Evolutionary conservation across 257 asterid species (phyloP).

Genomic region (Fraxinus cuspidata): DNA sequence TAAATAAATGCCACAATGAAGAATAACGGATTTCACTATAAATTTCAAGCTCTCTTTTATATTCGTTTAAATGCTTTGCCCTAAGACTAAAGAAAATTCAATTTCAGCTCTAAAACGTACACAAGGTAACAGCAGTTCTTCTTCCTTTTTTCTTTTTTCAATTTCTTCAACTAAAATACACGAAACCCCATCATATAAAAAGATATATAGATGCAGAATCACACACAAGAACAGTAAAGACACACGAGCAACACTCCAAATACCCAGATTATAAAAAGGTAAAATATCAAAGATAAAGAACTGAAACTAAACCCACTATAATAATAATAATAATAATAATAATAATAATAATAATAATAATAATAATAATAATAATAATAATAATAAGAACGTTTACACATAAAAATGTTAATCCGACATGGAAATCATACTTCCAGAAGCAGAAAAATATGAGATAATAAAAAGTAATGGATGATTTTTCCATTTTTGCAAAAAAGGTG

Average conservation of each 20-base stretch:
- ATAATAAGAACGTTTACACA: background rate
- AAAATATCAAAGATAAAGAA: background rate
- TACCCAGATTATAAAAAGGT: background rate
- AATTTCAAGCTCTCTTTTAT: background rate
- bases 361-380: background rate
- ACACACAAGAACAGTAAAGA: background rate
- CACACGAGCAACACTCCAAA: background rate
- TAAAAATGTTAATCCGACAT: background rate
- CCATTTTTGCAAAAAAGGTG: background rate
- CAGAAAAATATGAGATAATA: background rate
- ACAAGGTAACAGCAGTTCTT: background rate
- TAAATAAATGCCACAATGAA: too few relatives aligned
- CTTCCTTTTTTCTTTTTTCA: background rate
- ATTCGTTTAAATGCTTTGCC: too few relatives aligned
- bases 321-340: background rate
- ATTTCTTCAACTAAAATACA: too few relatives aligned
- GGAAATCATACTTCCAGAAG: background rate
- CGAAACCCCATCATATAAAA: too few relatives aligned
- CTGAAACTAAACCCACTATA: background rate
- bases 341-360: background rate
- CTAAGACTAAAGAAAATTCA: too few relatives aligned
- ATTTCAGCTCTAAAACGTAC: background rate
- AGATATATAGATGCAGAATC: background rate
- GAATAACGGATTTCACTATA: background rate
- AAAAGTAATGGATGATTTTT: background rate